Conservation (phyloP, 1,139 yeast species). For the Hyphopichia buzzinii region DNA sequence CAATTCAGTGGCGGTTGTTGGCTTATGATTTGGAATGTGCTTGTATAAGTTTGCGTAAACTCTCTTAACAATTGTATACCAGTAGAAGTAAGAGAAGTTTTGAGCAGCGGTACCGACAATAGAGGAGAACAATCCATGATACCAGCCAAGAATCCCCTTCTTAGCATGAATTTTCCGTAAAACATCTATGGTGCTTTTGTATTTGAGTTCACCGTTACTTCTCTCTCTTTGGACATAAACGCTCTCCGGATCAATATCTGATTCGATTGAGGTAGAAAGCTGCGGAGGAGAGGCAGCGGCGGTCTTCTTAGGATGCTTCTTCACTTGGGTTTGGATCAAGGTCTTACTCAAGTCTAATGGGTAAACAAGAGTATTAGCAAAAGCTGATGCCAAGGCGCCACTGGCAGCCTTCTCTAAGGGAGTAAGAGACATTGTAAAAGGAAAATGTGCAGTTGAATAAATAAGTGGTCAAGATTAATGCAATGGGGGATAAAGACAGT, state of each 20-base stretch:
- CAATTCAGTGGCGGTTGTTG: slow-evolving; percentile 68
- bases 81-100: slow-evolving; percentile 80
- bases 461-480: background rate
- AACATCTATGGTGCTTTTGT: slow-evolving; percentile 64
- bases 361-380: slow-evolving; percentile 77
- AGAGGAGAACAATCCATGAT: slow-evolving; percentile 71
- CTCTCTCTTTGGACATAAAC: slow-evolving; percentile 19
- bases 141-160: slow-evolving; percentile 71
- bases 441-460: background rate
- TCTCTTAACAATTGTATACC: slow-evolving; percentile 76
- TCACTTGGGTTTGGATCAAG: slow-evolving; percentile 67
- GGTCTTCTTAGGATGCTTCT: slow-evolving; percentile 15
- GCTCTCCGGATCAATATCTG: slow-evolving; percentile 22
- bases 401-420: slow-evolving; percentile 76
- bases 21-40: slow-evolving; percentile 35
- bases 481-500: background rate
- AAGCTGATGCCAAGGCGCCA: slow-evolving; percentile 81
- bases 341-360: slow-evolving; percentile 76
- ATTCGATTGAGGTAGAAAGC: slow-evolving; percentile 16
- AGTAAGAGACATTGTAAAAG: slow-evolving; percentile 37
- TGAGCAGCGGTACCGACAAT: slow-evolving; percentile 74
- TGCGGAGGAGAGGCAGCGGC: slow-evolving; percentile 6
- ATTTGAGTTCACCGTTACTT: slow-evolving; percentile 34
- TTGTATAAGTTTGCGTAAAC: slow-evolving; percentile 49
- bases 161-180: slow-evolving; percentile 52